phyloP scores from a whole-genome alignment of 164 flowering plant species.

The Liquidambar formosana region DNA sequence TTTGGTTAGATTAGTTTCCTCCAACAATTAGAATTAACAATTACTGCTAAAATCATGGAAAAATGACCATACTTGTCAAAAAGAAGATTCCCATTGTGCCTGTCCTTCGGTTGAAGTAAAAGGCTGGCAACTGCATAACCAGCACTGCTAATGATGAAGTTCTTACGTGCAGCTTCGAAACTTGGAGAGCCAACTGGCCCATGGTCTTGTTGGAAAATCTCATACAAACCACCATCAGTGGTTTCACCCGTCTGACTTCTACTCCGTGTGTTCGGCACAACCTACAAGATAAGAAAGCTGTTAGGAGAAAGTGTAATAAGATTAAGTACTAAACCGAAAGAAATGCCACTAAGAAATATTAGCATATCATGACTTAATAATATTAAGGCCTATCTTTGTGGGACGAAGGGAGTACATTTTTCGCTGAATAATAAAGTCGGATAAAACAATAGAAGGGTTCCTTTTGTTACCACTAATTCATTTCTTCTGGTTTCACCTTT shows the following conservation, averaged over 20 bases:
- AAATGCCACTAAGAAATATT: neutral
- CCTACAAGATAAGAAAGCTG: constrained; percentile 42
- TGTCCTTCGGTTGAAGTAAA: constrained; percentile 95
- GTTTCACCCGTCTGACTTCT: constrained; percentile 99
- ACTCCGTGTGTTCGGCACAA: constrained; percentile 90
- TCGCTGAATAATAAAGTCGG: no score
- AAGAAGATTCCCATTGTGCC: constrained; percentile 98
- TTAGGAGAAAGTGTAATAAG: neutral
- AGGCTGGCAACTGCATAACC: constrained; percentile 99
- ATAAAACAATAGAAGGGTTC: no score
- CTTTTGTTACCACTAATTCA: no score
- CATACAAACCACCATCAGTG: constrained; percentile 97
- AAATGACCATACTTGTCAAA: constrained; percentile 69
- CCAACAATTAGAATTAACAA: no score
- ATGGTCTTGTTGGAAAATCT: constrained; percentile 94
- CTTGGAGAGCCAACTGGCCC: constrained; percentile 89
- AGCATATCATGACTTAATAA: neutral
- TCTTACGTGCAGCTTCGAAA: constrained; percentile 96
- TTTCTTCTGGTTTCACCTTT: no score
- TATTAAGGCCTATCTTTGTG: no score
- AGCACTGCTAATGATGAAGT: constrained; percentile 94
- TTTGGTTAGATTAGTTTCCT: no score
- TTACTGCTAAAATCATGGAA: neutral
- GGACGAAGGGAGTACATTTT: no score
- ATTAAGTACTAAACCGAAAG: neutral